These are phyloP conservation scores for Aureobasidium mangrovei DNA, from an alignment of 2,329 filamentous ascomycete species.

Conservation along the genomic window DNA sequence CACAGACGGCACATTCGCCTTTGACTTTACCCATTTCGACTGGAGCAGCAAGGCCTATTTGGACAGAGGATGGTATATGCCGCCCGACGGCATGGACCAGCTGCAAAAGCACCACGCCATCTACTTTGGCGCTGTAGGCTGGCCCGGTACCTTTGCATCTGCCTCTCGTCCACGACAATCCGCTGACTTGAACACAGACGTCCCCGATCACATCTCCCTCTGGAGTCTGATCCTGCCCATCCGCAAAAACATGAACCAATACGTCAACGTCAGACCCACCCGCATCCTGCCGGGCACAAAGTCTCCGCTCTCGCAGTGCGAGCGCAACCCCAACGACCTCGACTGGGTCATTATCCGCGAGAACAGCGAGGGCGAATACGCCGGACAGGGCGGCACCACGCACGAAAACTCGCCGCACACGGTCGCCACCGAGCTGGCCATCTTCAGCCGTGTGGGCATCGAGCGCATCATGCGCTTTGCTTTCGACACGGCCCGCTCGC, in stretches of 20 bases:
- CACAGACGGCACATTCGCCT: conserved; percentile 36
- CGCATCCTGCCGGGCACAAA: conserved; percentile 35
- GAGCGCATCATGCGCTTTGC: conserved; percentile 42
- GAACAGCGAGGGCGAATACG: conserved; percentile 42
- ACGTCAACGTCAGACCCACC: conserved; percentile 55
- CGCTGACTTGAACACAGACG: conserved; percentile 33
- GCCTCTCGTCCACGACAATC: not conserved
- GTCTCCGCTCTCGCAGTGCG: conserved; percentile 32
- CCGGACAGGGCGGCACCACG: conserved; percentile 37
- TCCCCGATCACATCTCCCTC: conserved; percentile 59
- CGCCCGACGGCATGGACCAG: conserved; percentile 41
- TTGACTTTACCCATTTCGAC: conserved; percentile 45
- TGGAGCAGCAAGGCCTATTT: conserved; percentile 43
- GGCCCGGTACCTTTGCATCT: conserved; percentile 35
- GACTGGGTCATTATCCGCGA: conserved; percentile 43
- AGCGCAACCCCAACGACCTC: conserved; percentile 28
- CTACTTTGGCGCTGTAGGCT: conserved; percentile 53
- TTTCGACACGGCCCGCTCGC: conserved; percentile 36
- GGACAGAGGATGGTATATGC: conserved; percentile 45
- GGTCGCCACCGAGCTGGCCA: conserved; percentile 38
- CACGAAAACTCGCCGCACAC: conserved; percentile 34
- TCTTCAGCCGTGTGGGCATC: conserved; percentile 38
- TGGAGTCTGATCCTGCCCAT: conserved; percentile 61
- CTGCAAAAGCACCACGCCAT: conserved; percentile 46
- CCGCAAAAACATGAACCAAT: conserved; percentile 58